Evolutionary conservation across 257 asterid genomes (phyloP).

Genomic region (Fraxinus pennsylvanica): DNA sequence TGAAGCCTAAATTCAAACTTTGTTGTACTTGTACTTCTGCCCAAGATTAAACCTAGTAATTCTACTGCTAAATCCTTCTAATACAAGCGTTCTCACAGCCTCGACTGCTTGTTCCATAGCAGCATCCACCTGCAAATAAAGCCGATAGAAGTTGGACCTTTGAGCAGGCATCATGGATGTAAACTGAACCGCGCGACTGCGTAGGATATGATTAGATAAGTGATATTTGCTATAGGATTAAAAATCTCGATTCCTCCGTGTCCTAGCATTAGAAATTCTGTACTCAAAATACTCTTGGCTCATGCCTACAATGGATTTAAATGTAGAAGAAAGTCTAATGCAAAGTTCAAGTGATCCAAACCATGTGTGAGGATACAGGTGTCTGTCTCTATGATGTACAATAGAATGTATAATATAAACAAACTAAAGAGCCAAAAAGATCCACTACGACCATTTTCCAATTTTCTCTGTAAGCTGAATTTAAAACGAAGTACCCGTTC

Average conservation of each 20-base stretch:
- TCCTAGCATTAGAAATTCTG: background rate
- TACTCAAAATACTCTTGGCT: background rate
- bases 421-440: constrained; percentile 1
- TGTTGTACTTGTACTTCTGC: constrained; percentile 87
- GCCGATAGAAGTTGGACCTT: constrained; percentile 2
- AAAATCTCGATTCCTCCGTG: background rate
- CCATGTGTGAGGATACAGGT: background rate
- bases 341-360: background rate
- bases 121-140: constrained; percentile 58
- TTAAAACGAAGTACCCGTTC: constrained; percentile 48
- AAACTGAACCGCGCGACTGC: background rate
- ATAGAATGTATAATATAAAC: constrained; percentile 9
- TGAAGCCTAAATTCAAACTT: constrained; percentile 36
- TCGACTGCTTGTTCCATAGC: constrained; percentile 86
- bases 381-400: background rate
- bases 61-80: constrained; percentile 74
- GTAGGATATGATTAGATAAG: background rate
- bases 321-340: constrained; percentile 2
- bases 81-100: constrained; percentile 64
- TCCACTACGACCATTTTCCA: background rate
- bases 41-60: constrained; percentile 85
- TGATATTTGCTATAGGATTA: background rate
- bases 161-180: background rate
- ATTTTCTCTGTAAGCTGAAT: background rate
- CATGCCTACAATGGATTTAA: background rate